Base-by-base conservation (phyloP, 768 basidiomycete genomes). In the Russula sp. region DNA sequence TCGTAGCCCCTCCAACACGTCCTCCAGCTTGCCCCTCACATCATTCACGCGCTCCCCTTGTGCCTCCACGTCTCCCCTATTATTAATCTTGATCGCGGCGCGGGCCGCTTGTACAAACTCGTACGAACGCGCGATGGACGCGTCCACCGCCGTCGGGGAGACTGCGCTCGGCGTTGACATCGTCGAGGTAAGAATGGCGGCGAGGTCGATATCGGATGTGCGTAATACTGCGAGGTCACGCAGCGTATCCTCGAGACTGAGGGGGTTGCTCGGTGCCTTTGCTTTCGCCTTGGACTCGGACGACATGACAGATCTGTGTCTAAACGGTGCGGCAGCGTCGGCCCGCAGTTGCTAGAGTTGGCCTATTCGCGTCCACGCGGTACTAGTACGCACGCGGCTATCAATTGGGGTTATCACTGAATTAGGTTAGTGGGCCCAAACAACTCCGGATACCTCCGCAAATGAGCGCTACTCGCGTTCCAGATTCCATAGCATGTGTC, bases 211-310 rank as follows among this genome's bases (percentile, higher is more conserved):
- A 27, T 80, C 82, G 10, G 85, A 83, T 32, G 83, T 82, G 34
- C 86, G 82, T 20, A 91, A 75, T 37, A 89, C 73, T 6, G 89
- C 88, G 27, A 92, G 81, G 73, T 92, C 90, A 13, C 80, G 85
- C 42, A 91, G 78, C 7, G 83, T 84, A 60, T 84, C 80, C 62
- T 77, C 72, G 35, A 89, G 77, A 7, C 83, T 75, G 47, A 91
- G 77, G 13, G 84, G 80, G 63, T 83, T 66, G 69, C 58, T 75
- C 75, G 76, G 77, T 67, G 42, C 7, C 22, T 57, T 57, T 8
- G 32, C 54, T 31, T 60, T 51, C n/a, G 16, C 37, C 45, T 22
- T 53, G 6, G 35, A 50, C 16, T 44, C 52, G 51, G 59, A 39
- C 16, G 44, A 54, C 27, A 32, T 59, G 57, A 18, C 35, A 22